phyloP scores from a whole-genome alignment of 441 rosid genomes.

The Euphorbia schlechtendalii region DNA sequence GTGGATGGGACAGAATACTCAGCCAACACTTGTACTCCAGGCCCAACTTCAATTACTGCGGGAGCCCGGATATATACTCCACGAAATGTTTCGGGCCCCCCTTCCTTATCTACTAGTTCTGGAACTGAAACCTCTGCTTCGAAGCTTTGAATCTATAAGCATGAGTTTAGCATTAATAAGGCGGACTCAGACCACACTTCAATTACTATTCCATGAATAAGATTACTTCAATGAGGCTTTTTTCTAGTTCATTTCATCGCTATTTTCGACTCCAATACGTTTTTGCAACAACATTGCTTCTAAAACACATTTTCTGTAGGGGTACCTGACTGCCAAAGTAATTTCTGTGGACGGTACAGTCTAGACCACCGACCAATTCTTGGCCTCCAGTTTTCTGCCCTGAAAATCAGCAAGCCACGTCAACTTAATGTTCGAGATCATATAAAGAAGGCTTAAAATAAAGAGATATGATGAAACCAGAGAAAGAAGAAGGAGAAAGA shows the following conservation, averaged over 20 bases:
- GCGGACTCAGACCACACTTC: neutral
- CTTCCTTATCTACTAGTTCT: conserved; percentile 65
- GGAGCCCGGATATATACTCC: conserved; percentile 97
- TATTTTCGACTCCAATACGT: neutral
- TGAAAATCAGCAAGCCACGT: conserved; percentile 22
- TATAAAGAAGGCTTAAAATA: neutral
- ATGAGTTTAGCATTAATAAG: conserved; percentile 4
- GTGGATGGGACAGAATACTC: conserved; percentile 57
- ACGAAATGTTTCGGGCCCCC: conserved; percentile 75
- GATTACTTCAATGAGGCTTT: neutral
- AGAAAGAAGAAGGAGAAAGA: neutral
- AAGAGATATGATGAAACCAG: neutral
- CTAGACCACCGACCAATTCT: conserved; percentile 77
- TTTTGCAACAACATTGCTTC: neutral
- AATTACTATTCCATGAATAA: neutral
- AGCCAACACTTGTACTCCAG: conserved; percentile 79
- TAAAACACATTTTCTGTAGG: neutral
- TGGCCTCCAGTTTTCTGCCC: conserved; percentile 95
- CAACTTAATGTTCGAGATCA: conserved; percentile 2
- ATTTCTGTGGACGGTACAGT: conserved; percentile 78
- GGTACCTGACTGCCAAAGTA: conserved; percentile 93
- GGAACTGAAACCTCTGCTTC: conserved; percentile 82
- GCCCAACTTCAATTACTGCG: conserved; percentile 77
- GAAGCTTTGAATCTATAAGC: conserved; percentile 77
- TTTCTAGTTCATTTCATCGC: neutral